Evolutionary conservation across 164 flowering plant genomes (phyloP), one percentile per base, ranked within the genome.

Genomic region (Warburgia ugandensis): DNA sequence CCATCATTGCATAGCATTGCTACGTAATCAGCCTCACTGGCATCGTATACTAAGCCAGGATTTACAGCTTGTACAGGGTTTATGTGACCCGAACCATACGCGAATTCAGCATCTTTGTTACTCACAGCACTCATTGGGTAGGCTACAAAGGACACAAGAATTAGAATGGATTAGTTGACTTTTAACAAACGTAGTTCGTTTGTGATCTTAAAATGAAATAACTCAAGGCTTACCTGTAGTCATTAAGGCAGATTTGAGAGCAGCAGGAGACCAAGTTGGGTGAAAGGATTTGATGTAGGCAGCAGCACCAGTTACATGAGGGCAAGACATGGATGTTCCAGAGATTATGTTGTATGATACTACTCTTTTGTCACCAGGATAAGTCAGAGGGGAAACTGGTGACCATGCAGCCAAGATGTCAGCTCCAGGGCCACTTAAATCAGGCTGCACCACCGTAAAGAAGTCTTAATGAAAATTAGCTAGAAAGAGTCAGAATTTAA

Each of bases 251-350:
- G 95, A 86, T 48, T 76, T 80, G 68, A 86, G 76, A 0, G 88
- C 86, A 1, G 95, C 82, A 1, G 86, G 78, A 0, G 91, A 80
- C 88, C 95, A 83, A 6, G 56, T 54, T 0, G 91, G 83, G 43
- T 72, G 88, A 63, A 80, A 79, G 8, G 78, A 45, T 65, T 83
- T 86, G 30, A 86, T 77, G 36, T 86, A 86, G 36, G 86, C 95
- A 0, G 81, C 84, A 0, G 84, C 80, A 1, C 50, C 56, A 17
- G 50, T 52, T 79, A 48, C 83, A 51, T 85, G 95, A 39, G 95
- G 90, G 57, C 78, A 73, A 35, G 95, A 66, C 87, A 80, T 82
- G 32, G 95, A 85, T 8, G 90, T 85, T 38, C 95, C 92, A 5
- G 90, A 81, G 4, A 59, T 10, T 59, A 59, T 50, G 33, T 19